phyloP scores from a whole-genome alignment of 2,329 filamentous ascomycete genomes.

The Berkeleyomyces basicola region DNA sequence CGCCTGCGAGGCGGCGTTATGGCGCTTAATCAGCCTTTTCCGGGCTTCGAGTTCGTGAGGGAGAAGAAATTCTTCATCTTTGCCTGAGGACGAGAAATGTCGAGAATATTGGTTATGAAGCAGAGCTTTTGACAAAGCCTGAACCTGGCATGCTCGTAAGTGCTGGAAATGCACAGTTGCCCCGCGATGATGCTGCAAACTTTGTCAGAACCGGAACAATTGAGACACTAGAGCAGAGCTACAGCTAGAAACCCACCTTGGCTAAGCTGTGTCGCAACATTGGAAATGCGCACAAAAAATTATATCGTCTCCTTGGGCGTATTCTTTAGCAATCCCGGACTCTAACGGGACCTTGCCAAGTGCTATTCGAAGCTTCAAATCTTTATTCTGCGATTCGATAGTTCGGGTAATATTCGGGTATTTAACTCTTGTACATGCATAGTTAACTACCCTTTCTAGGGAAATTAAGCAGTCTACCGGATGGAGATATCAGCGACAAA shows the following conservation, averaged over 20 bases:
- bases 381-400: background rate
- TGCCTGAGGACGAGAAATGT: background rate
- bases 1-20: background rate
- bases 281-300: background rate
- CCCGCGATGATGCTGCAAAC: slow-evolving; percentile 11
- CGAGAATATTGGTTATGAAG: background rate
- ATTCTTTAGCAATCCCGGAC: background rate
- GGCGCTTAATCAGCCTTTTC: background rate
- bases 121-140: background rate
- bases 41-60: slow-evolving; percentile 6
- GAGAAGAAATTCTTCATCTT: slow-evolving; percentile 6
- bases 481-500: too few relatives aligned
- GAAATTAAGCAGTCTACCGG: too few relatives aligned
- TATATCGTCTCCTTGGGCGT: background rate
- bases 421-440: background rate
- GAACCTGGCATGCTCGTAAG: slow-evolving; percentile 6
- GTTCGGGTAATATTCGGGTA: background rate
- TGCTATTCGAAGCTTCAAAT: background rate
- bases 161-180: slow-evolving; percentile 9
- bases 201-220: background rate
- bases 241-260: slow-evolving; percentile 3
- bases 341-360: background rate
- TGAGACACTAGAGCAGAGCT: background rate
- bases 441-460: too few relatives aligned
- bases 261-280: slow-evolving; percentile 11